Evolutionary conservation across 2,329 filamentous ascomycete species (phyloP).

Genomic region (Colletotrichum sp.): DNA sequence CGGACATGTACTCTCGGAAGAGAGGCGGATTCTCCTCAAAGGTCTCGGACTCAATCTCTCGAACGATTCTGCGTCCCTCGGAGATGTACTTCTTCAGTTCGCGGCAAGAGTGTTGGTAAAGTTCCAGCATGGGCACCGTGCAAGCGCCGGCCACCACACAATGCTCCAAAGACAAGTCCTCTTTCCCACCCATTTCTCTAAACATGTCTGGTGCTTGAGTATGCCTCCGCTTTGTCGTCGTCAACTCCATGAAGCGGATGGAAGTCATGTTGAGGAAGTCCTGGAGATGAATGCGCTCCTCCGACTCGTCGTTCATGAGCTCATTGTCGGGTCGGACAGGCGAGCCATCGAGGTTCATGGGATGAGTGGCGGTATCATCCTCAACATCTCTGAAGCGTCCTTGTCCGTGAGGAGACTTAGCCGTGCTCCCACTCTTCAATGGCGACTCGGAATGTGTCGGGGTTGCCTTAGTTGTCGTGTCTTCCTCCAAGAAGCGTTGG

Average conservation of each 20-base stretch:
- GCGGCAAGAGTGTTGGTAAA: constrained; percentile 95
- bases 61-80: constrained; percentile 87
- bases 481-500: constrained; percentile 50
- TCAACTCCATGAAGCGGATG: constrained; percentile 98
- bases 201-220: constrained; percentile 69
- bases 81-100: constrained; percentile 98
- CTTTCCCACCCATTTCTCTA: constrained; percentile 49
- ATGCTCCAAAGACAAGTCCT: constrained; percentile 70
- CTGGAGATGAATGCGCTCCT: constrained; percentile 79
- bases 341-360: constrained; percentile 49
- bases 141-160: constrained; percentile 90
- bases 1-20: constrained; percentile 89
- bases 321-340: constrained; percentile 45
- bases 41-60: constrained; percentile 88
- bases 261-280: constrained; percentile 95
- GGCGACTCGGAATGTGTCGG: constrained; percentile 54
- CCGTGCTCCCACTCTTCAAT: constrained; percentile 41
- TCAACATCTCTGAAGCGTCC: constrained; percentile 61
- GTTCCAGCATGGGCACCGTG: constrained; percentile 88
- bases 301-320: constrained; percentile 53
- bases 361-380: constrained; percentile 46
- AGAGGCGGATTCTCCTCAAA: constrained; percentile 89
- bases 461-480: constrained; percentile 37
- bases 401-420: constrained; percentile 61
- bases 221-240: constrained; percentile 91